phyloP scores from a whole-genome alignment of 352 stramenopile species.

The Blastocystis sp. region DNA sequence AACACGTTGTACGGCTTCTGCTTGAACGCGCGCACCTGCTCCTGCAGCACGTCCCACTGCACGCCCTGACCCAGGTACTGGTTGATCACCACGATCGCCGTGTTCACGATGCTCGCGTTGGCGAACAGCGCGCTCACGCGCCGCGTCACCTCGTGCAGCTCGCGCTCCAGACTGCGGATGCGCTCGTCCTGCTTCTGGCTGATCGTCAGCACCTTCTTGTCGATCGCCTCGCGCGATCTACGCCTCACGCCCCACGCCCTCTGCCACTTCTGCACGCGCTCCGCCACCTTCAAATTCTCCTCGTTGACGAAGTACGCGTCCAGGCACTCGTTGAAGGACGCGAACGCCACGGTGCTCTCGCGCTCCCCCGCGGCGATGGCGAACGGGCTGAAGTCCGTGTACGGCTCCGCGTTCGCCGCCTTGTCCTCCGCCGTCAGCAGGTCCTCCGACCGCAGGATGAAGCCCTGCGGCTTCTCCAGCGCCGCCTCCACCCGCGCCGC shows the following conservation, averaged over 20 bases:
- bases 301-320: conserved; percentile 58
- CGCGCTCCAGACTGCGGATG: conserved; percentile 10
- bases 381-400: conserved; percentile 45
- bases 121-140: conserved; percentile 26
- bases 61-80: conserved; percentile 81
- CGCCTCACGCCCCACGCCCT: not conserved
- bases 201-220: conserved; percentile 49
- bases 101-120: conserved; percentile 48
- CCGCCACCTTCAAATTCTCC: conserved; percentile 35
- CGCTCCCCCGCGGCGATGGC: not conserved
- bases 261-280: conserved; percentile 9
- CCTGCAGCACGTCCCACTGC: conserved; percentile 81
- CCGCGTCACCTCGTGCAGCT: not conserved
- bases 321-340: conserved; percentile 51
- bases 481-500: not conserved
- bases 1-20: conserved; percentile 81
- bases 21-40: conserved; percentile 76
- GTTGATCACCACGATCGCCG: conserved; percentile 75
- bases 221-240: conserved; percentile 27
- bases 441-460: not conserved
- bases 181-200: conserved; percentile 33
- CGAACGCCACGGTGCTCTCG: conserved; percentile 23
- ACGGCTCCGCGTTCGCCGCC: not conserved
- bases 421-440: not conserved
- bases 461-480: conserved; percentile 7